Conservation (phyloP, 176 grass and related monocot genomes). For the Leersia perrieri region DNA sequence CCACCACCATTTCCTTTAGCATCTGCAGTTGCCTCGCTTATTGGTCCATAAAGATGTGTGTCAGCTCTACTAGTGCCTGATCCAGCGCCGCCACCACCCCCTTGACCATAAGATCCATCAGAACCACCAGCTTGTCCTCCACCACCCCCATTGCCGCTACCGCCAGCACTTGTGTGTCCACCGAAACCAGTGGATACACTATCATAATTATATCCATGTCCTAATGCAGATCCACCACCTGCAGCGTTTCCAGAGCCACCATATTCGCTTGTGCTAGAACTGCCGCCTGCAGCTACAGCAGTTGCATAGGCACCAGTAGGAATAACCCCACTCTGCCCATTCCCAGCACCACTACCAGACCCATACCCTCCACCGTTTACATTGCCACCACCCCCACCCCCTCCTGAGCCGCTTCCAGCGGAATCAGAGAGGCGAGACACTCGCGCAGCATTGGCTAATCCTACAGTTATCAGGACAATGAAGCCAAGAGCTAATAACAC, state of each 20-base stretch:
- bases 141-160: not conserved
- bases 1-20: not conserved
- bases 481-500: not conserved
- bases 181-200: not conserved
- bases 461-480: not conserved
- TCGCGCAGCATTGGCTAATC: not conserved
- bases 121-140: not conserved
- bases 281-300: not conserved
- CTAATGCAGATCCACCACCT: not conserved
- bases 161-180: not conserved
- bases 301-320: not conserved
- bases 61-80: not conserved
- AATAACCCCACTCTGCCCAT: not conserved
- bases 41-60: too few relatives aligned
- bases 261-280: not conserved
- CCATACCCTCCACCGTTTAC: not conserved
- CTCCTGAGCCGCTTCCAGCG: not conserved
- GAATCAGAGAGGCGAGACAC: not conserved
- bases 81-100: not conserved
- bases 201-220: not conserved
- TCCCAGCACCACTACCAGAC: not conserved
- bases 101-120: not conserved
- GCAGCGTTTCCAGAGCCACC: not conserved
- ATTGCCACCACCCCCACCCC: not conserved
- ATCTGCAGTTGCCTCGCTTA: not conserved